A percentile compares a stretch with the other conserved stretches of the same genome.
Conservation (phyloP, 345 rosid genomes). For the Erucastrum elatum region DNA sequence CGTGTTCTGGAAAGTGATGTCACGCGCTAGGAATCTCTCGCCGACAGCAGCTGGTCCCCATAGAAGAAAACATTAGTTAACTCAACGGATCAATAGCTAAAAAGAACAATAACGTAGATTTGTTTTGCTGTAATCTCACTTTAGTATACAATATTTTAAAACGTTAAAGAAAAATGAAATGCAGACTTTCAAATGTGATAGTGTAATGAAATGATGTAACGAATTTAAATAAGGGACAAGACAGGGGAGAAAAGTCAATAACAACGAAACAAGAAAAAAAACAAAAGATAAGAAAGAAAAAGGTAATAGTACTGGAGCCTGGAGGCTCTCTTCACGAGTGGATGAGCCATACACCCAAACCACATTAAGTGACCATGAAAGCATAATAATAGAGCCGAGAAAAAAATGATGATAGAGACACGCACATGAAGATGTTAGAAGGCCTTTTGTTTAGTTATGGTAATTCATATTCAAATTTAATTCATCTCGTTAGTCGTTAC, state of each 20-base stretch:
- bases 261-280: background rate
- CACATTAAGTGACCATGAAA: constrained; percentile 15
- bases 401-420: constrained; percentile 17
- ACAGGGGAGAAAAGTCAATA: constrained; percentile 18
- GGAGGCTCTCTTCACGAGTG: constrained; percentile 30
- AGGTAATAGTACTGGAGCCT: background rate
- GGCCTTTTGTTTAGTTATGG: constrained; percentile 6
- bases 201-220: constrained; percentile 1
- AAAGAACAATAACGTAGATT: background rate
- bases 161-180: background rate
- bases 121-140: background rate
- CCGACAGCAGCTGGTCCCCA: constrained; percentile 72
- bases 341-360: constrained; percentile 25
- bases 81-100: constrained; percentile 14
- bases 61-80: background rate
- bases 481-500: background rate
- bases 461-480: constrained; percentile 2
- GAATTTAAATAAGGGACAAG: background rate
- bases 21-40: constrained; percentile 65
- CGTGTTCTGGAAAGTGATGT: constrained; percentile 75
- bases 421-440: constrained; percentile 9
- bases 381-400: constrained; percentile 25
- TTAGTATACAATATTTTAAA: background rate
- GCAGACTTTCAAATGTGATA: background rate
- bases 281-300: background rate